phyloP scores from a whole-genome alignment of 2,329 filamentous ascomycete genomes.

The Aspergillus floridensis region DNA sequence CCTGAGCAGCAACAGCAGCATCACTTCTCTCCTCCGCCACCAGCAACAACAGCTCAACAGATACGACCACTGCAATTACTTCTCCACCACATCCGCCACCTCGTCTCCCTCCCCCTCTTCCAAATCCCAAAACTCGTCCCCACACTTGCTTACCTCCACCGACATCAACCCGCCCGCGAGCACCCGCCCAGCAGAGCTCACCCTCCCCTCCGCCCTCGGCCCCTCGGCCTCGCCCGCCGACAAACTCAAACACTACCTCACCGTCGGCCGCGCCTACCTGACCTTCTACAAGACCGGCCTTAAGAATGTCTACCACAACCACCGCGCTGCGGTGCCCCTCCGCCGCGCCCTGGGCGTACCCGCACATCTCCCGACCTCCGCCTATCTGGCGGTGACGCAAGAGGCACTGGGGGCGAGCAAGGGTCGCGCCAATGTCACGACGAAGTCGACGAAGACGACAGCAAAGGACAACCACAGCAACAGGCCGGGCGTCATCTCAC shows the following conservation, averaged over 20 bases:
- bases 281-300: slow-evolving; percentile 86
- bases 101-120: slow-evolving; percentile 5
- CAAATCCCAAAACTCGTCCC: slow-evolving; percentile 7
- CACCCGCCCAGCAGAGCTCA: slow-evolving; percentile 69
- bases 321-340: slow-evolving; percentile 37
- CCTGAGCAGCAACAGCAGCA: neutral
- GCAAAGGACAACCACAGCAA: too few species aligned
- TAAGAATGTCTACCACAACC: slow-evolving; percentile 69
- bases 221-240: slow-evolving; percentile 43
- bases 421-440: neutral
- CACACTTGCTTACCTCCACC: slow-evolving; percentile 19
- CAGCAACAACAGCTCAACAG: neutral
- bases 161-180: slow-evolving; percentile 68
- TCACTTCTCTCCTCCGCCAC: neutral
- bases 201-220: slow-evolving; percentile 56
- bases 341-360: slow-evolving; percentile 31
- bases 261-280: slow-evolving; percentile 71
- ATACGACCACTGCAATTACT: neutral
- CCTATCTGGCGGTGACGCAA: slow-evolving; percentile 12
- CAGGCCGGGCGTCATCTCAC: slow-evolving; percentile 43
- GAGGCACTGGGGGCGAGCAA: too few species aligned
- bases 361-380: slow-evolving; percentile 35
- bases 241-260: slow-evolving; percentile 34
- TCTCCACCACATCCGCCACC: neutral
- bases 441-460: neutral